Conservation (phyloP, 352 stramenopile genomes). For the Phytophthora macrochlamydospora region DNA sequence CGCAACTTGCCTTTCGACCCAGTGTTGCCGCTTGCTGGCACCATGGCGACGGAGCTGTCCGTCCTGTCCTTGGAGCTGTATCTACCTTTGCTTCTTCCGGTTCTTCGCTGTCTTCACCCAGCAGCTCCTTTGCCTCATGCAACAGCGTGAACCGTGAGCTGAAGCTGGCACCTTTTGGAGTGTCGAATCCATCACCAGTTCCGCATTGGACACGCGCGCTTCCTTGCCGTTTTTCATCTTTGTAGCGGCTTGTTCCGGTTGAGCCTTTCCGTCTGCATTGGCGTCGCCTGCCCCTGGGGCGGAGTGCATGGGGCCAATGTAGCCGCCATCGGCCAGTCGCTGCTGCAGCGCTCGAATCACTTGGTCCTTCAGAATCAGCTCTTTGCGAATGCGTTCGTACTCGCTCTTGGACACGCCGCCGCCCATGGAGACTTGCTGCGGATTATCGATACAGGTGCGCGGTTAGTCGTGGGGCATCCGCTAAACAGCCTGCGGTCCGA, state of each 20-base stretch:
- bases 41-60: slow-evolving; percentile 8
- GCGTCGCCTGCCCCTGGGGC: background rate
- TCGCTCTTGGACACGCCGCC: slow-evolving; percentile 75
- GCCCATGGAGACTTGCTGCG: slow-evolving; percentile 44
- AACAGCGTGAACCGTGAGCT: slow-evolving; percentile 21
- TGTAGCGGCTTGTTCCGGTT: too few relatives aligned
- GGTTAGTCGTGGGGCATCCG: slow-evolving; percentile 26
- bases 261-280: slow-evolving; percentile 5
- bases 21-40: background rate
- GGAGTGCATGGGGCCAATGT: slow-evolving; percentile 20
- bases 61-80: slow-evolving; percentile 12
- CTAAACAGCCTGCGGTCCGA: background rate
- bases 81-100: slow-evolving; percentile 11
- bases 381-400: slow-evolving; percentile 75
- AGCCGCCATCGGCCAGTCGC: slow-evolving; percentile 41
- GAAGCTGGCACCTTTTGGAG: slow-evolving; percentile 19
- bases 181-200: slow-evolving; percentile 8
- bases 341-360: slow-evolving; percentile 71
- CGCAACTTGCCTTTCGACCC: slow-evolving; percentile 34
- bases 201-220: slow-evolving; percentile 12
- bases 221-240: slow-evolving; percentile 12
- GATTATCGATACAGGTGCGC: slow-evolving; percentile 3
- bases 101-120: slow-evolving; percentile 6
- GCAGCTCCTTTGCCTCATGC: slow-evolving; percentile 18
- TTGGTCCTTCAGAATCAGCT: slow-evolving; percentile 71